A percentile compares a stretch with the other conserved stretches of the same genome.
phyloP scores from a whole-genome alignment of 1,284 basidiomycete genomes.

The Exobasidium rhododendri region DNA sequence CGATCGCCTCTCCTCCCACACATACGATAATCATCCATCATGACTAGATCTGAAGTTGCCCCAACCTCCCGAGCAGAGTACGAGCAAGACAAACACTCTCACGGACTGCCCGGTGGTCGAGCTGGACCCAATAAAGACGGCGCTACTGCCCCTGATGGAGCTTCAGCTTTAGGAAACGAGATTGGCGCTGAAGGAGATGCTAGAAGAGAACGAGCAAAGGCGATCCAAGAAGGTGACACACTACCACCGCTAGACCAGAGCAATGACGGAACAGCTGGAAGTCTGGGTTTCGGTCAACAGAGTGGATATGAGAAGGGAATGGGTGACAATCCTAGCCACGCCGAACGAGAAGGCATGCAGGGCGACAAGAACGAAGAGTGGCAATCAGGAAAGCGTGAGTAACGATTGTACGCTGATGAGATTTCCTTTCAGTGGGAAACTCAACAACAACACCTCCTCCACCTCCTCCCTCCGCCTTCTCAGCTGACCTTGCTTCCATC shows the following conservation, averaged over 20 bases:
- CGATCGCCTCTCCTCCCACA: no score
- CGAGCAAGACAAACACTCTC: slow-evolving; percentile 8
- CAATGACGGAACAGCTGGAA: slow-evolving; percentile 4
- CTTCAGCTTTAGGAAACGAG: slow-evolving; percentile 14
- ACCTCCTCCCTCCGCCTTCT: neutral
- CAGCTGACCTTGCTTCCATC: slow-evolving; percentile 12
- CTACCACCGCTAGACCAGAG: slow-evolving; percentile 4
- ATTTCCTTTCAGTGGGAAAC: no score
- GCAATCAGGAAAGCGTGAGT: slow-evolving; percentile 8
- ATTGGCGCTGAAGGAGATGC: slow-evolving; percentile 16
- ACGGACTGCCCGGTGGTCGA: slow-evolving; percentile 7
- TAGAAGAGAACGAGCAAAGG: slow-evolving; percentile 9
- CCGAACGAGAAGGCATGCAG: slow-evolving; percentile 4
- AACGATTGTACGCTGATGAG: no score
- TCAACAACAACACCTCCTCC: no score
- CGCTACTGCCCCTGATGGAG: slow-evolving; percentile 2
- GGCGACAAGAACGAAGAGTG: slow-evolving; percentile 2
- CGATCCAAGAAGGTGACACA: slow-evolving; percentile 13
- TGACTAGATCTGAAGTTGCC: slow-evolving; percentile 16
- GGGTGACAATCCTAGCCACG: neutral
- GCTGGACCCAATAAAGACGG: slow-evolving; percentile 17
- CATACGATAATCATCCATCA: neutral
- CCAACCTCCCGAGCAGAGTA: slow-evolving; percentile 11
- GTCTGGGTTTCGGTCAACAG: slow-evolving; percentile 14
- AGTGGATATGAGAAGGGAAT: slow-evolving; percentile 12